Conservation (phyloP, 225 moss, liverwort and hornwort genomes). For the Anthoceros angustus region DNA sequence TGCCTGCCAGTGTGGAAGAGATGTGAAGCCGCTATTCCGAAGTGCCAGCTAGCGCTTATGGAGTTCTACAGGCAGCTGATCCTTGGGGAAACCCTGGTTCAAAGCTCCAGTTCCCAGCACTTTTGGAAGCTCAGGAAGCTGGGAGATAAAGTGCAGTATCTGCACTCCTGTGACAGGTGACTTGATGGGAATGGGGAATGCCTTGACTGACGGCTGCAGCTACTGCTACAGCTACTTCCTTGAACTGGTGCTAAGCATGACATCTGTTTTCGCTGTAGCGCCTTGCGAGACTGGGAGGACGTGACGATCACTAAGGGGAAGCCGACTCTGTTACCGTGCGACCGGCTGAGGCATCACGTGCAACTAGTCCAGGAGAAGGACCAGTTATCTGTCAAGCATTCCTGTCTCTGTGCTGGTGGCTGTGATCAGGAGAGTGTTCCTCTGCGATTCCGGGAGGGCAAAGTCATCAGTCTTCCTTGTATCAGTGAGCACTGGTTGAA, state of each 20-base stretch:
- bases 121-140: constrained; percentile 3
- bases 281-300: neutral
- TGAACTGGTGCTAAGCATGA: neutral
- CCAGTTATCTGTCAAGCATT: neutral
- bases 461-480: neutral
- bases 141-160: neutral
- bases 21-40: neutral
- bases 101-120: neutral
- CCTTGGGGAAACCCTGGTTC: constrained; percentile 1
- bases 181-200: neutral
- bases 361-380: neutral
- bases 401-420: neutral
- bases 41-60: neutral
- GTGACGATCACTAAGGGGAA: neutral
- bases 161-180: neutral
- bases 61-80: constrained; percentile 1
- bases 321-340: neutral
- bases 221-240: neutral
- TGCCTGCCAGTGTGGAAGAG: constrained; percentile 1
- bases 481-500: constrained; percentile 1
- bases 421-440: neutral
- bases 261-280: neutral
- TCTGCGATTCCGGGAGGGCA: constrained; percentile 2
- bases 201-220: neutral
- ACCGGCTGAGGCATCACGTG: neutral